phyloP scores from a whole-genome alignment of 78 protist species.

The Chrysochromulina parva region DNA sequence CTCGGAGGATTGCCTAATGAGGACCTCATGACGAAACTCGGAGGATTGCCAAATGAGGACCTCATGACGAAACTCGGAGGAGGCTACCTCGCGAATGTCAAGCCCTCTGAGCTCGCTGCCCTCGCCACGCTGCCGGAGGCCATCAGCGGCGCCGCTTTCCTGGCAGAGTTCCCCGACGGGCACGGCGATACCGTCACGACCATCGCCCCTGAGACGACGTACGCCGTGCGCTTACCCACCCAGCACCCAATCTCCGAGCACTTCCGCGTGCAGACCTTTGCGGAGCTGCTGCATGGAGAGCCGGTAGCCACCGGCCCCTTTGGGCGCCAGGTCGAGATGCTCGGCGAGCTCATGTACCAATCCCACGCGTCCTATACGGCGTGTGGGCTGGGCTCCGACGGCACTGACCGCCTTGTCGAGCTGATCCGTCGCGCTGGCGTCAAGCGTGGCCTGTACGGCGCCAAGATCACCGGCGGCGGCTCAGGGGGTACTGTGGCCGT shows the following conservation, averaged over 20 bases:
- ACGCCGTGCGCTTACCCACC: not conserved
- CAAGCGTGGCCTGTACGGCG: not conserved
- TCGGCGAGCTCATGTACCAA: not conserved
- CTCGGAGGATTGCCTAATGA: no score
- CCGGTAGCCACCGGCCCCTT: not conserved
- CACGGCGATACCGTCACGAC: not conserved
- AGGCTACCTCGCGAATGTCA: no score
- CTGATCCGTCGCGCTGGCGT: no score
- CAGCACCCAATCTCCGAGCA: not conserved
- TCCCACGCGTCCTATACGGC: not conserved
- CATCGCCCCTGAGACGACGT: not conserved
- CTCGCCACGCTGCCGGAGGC: not conserved
- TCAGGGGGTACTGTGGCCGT: conserved; percentile 1
- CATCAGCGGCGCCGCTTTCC: not conserved
- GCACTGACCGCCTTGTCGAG: not conserved
- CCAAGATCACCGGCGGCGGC: conserved; percentile 32
- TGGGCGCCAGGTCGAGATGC: not conserved
- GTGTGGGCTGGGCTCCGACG: not conserved
- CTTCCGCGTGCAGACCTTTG: not conserved
- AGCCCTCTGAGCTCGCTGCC: no score
- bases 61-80: no score
- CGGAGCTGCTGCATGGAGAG: not conserved
- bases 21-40: no score
- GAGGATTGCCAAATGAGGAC: no score
- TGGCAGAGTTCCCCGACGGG: not conserved